Evolutionary conservation across 495 filamentous ascomycete species (phyloP).

Genomic region (Glonium stellatum): DNA sequence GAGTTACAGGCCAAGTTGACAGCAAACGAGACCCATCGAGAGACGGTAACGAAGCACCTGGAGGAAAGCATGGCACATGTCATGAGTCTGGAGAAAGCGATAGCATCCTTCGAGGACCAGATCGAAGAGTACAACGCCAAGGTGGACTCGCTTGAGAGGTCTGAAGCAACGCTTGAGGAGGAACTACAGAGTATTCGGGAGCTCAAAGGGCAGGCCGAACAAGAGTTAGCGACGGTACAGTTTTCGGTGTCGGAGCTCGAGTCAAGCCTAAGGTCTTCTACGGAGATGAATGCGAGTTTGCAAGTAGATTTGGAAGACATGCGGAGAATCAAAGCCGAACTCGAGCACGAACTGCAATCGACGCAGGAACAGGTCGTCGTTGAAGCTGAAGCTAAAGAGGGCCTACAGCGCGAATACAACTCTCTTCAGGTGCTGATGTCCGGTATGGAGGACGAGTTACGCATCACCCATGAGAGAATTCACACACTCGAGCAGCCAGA

Average conservation of each 20-base stretch:
- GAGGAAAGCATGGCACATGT: conserved; percentile 7
- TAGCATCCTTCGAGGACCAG: conserved; percentile 10
- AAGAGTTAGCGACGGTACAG: conserved; percentile 7
- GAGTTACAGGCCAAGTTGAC: conserved; percentile 2
- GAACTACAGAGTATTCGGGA: conserved; percentile 7
- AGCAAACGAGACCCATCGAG: conserved; percentile 1
- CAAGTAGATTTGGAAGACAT: conserved; percentile 6
- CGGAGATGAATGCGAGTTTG: conserved; percentile 3
- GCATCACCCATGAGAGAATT: conserved; percentile 12
- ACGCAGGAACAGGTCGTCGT: conserved; percentile 5
- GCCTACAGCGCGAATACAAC: conserved; percentile 9
- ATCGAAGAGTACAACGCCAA: conserved; percentile 11
- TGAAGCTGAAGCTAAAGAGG: conserved; percentile 1
- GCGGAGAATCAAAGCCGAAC: background rate
- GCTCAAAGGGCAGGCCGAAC: conserved; percentile 6
- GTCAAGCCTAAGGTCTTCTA: conserved; percentile 1
- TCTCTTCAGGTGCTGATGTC: conserved; percentile 5
- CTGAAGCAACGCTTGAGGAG: conserved; percentile 6
- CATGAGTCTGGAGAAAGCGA: conserved; percentile 7
- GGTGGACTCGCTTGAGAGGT: conserved; percentile 9
- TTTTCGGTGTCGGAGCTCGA: conserved; percentile 6
- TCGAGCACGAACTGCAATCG: conserved; percentile 8
- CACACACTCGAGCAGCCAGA: conserved; percentile 2
- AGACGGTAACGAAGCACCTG: background rate
- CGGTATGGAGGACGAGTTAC: conserved; percentile 12